Conservation (phyloP, 73 alveolate species). For the Blepharisma japonicum region DNA sequence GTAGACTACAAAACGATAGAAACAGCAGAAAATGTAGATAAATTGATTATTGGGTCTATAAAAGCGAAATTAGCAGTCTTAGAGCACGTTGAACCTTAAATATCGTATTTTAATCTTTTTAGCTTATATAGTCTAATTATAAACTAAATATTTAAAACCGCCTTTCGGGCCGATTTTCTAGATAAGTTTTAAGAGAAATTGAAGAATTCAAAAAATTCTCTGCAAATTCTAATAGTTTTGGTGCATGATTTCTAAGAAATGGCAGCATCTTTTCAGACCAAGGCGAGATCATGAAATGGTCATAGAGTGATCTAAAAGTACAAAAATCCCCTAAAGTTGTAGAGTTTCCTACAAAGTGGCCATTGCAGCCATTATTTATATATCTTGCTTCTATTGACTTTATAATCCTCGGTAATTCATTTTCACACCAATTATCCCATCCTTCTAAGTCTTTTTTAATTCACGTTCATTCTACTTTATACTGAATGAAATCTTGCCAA, state of each 20-base stretch:
- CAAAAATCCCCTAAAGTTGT: neutral
- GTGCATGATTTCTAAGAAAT: neutral
- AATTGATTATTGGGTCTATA: slow-evolving; percentile 9
- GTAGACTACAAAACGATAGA: neutral
- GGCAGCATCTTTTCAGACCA: neutral
- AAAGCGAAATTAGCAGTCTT: slow-evolving; percentile 3
- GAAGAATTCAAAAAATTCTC: slow-evolving; percentile 21
- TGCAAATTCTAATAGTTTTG: slow-evolving; percentile 12
- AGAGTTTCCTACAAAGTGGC: slow-evolving; percentile 19
- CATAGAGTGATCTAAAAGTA: no score
- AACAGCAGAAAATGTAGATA: neutral
- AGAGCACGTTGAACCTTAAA: neutral
- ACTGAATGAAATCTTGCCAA: neutral
- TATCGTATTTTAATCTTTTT: no score
- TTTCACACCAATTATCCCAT: neutral
- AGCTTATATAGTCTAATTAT: no score
- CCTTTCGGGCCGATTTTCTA: neutral
- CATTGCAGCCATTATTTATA: slow-evolving; percentile 9
- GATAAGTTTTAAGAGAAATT: neutral
- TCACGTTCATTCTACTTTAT: neutral
- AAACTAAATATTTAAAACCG: no score
- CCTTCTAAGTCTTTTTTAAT: neutral
- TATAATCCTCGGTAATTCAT: neutral
- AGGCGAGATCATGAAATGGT: no score
- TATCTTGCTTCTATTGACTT: slow-evolving; percentile 20